These are phyloP conservation scores for Pterocarpus santalinus DNA, from an alignment of 306 rosid genomes.

Conservation along the genomic window DNA sequence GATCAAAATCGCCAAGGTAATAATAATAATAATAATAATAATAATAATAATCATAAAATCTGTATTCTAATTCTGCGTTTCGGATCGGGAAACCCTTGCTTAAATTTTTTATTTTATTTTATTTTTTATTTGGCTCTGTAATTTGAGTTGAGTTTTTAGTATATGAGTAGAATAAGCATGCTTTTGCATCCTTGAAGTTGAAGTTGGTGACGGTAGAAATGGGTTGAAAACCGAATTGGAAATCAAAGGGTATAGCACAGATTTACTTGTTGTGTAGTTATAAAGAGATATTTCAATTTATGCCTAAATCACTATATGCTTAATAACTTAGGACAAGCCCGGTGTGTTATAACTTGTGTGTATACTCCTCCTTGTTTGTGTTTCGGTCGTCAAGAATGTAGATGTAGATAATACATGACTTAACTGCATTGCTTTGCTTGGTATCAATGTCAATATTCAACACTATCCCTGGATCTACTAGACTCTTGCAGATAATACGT, in stretches of 20 bases:
- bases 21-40: too few species aligned
- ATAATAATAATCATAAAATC: neutral
- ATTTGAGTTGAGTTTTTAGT: neutral
- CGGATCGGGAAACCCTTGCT: neutral
- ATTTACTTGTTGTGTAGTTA: neutral
- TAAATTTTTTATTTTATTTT: neutral
- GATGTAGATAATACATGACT: slow-evolving; percentile 12
- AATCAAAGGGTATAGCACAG: neutral
- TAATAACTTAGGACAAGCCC: neutral
- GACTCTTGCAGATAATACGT: neutral
- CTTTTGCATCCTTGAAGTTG: neutral
- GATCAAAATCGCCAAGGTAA: slow-evolving; percentile 80
- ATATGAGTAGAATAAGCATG: neutral
- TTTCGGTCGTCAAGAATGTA: neutral
- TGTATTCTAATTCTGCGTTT: neutral
- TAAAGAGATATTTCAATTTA: neutral
- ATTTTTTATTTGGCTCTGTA: neutral
- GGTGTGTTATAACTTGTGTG: neutral
- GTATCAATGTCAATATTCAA: neutral
- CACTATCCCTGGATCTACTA: neutral
- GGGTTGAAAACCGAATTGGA: slow-evolving; percentile 7
- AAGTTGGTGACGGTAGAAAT: neutral
- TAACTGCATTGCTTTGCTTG: neutral
- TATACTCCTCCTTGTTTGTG: neutral
- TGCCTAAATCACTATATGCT: neutral